Conservation (phyloP, 257 asterid genomes). For the Avicennia marina region DNA sequence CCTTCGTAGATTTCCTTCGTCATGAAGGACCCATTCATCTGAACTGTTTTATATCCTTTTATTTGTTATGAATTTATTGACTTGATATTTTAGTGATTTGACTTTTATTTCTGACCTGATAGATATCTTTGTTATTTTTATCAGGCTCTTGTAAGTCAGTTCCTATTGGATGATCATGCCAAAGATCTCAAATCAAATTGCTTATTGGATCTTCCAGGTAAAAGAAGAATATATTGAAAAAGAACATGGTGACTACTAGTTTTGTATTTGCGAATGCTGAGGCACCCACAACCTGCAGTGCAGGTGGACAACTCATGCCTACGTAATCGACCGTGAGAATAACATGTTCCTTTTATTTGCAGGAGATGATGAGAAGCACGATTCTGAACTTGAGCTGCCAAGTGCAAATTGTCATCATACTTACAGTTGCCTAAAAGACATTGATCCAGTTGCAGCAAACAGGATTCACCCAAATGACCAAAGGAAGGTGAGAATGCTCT, state of each 20-base stretch:
- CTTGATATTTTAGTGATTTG: constrained; percentile 3
- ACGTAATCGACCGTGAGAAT: constrained; percentile 1
- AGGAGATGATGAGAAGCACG: constrained; percentile 43
- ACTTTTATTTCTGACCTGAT: constrained; percentile 12
- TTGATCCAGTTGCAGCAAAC: constrained; percentile 83
- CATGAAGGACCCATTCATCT: neutral
- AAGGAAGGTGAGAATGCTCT: constrained; percentile 58
- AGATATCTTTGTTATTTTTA: constrained; percentile 3
- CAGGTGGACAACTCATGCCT: neutral
- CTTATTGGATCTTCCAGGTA: constrained; percentile 48
- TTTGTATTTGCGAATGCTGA: too few relatives aligned
- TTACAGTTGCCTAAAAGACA: constrained; percentile 51
- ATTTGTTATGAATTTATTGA: neutral
- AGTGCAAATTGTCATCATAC: constrained; percentile 30
- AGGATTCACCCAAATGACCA: constrained; percentile 90
- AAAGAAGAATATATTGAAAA: constrained; percentile 1
- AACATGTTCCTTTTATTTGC: constrained; percentile 18
- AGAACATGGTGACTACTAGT: neutral
- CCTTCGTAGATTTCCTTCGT: constrained; percentile 5
- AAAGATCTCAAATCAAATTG: constrained; percentile 48
- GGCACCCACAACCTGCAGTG: too few relatives aligned
- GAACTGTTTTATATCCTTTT: neutral
- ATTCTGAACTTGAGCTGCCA: constrained; percentile 29
- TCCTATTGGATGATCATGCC: constrained; percentile 62
- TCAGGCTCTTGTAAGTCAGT: constrained; percentile 90